Evolutionary conservation across 1,284 basidiomycete genomes (phyloP).

Genomic region (Hemileia vastatrix): DNA sequence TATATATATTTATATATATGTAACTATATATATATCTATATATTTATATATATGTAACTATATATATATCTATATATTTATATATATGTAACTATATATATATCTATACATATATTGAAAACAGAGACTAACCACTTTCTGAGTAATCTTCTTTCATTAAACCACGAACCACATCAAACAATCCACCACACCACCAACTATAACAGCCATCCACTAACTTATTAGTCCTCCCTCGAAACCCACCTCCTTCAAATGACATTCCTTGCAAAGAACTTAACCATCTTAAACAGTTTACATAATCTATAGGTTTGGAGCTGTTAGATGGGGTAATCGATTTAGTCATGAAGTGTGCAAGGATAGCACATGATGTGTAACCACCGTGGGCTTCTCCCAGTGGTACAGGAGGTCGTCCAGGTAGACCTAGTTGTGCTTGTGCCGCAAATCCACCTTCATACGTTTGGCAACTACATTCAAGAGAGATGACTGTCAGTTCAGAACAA

Average conservation of each 20-base stretch:
- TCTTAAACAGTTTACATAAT: slow-evolving; percentile 2
- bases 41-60: too few relatives aligned
- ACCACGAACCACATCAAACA: slow-evolving; percentile 67
- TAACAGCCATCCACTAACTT: slow-evolving; percentile 99
- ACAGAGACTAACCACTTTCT: slow-evolving; percentile 17
- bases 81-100: too few relatives aligned
- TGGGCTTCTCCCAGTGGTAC: slow-evolving; percentile 79
- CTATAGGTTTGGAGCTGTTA: slow-evolving; percentile 11
- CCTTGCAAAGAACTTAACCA: slow-evolving; percentile 58
- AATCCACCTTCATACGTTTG: slow-evolving; percentile 99
- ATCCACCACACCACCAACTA: slow-evolving; percentile 93
- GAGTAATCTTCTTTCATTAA: slow-evolving; percentile 48
- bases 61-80: too few relatives aligned
- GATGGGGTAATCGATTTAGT: slow-evolving; percentile 11
- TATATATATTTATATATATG: too few relatives aligned
- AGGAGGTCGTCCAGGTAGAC: slow-evolving; percentile 42
- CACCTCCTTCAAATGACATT: slow-evolving; percentile 68
- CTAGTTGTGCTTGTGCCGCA: slow-evolving; percentile 51
- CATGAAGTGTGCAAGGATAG: slow-evolving; percentile 72
- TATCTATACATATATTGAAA: too few relatives aligned
- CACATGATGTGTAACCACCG: slow-evolving; percentile 93
- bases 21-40: too few relatives aligned
- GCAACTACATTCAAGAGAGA: slow-evolving; percentile 53
- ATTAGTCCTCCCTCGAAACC: slow-evolving; percentile 87
- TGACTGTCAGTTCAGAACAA: too few relatives aligned